Conservation (phyloP, 2,329 filamentous ascomycete genomes). For the Hymenoscyphus scutula region DNA sequence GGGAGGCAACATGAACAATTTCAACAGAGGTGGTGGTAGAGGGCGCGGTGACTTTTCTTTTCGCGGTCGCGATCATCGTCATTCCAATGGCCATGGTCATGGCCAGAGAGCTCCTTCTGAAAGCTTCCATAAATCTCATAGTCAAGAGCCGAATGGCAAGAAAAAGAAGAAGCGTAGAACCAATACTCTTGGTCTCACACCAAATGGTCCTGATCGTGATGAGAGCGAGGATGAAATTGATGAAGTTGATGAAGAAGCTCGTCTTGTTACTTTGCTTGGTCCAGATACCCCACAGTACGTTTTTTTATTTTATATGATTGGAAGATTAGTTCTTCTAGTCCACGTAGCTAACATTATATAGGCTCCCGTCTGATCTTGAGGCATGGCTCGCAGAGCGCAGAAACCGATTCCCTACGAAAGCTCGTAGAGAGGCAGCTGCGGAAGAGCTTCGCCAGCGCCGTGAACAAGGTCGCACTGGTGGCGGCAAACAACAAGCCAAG, state of each 20-base stretch:
- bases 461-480: slow-evolving; percentile 31
- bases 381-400: slow-evolving; percentile 80
- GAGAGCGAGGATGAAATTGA: slow-evolving; percentile 62
- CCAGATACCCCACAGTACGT: slow-evolving; percentile 39
- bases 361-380: slow-evolving; percentile 62
- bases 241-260: slow-evolving; percentile 61
- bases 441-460: slow-evolving; percentile 42
- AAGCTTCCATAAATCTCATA: slow-evolving; percentile 50
- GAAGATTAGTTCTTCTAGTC: slow-evolving; percentile 34
- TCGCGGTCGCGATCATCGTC: slow-evolving; percentile 38
- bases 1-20: slow-evolving; percentile 41
- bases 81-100: slow-evolving; percentile 30
- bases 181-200: slow-evolving; percentile 70
- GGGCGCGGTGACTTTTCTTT: slow-evolving; percentile 41
- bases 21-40: slow-evolving; percentile 30
- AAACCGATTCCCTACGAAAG: slow-evolving; percentile 76
- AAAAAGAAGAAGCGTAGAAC: slow-evolving; percentile 69
- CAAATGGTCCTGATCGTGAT: slow-evolving; percentile 48
- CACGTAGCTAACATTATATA: slow-evolving; percentile 38
- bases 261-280: slow-evolving; percentile 39
- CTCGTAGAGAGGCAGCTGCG: slow-evolving; percentile 63
- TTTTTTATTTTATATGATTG: slow-evolving; percentile 21
- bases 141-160: slow-evolving; percentile 38
- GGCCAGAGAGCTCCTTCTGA: slow-evolving; percentile 32
- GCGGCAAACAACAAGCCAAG: slow-evolving; percentile 36